Evolutionary conservation across 805 yeast species (phyloP), one percentile per base, ranked within the genome.

Genomic region (Ogataea zsoltii): DNA sequence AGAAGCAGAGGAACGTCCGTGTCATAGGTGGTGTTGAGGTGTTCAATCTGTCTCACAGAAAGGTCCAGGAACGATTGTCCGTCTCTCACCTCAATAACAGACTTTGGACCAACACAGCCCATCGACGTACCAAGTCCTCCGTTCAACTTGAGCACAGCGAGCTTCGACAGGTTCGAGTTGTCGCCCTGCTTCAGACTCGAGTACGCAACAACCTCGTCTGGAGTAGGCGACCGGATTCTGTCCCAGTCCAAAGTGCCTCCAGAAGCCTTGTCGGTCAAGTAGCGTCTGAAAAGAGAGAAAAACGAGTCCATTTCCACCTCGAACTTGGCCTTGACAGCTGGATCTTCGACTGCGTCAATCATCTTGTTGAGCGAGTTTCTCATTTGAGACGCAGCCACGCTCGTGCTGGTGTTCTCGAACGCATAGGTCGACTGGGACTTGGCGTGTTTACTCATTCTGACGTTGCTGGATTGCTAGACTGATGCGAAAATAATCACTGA

Each of bases 91-190:
- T 94, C 99, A 65, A 94, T 94, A 55, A 94, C 96, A 21, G 96
- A 88, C 71, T 91, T 91, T 54, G 99, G 99, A 48, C 99, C 99
- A 51, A 94, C 97, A 74, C 99, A 94, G 47, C 99, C 99, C 99
- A 94, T 94, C 9, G 98, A 92, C 16, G 99, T 94, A 65, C 99
- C 99, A 58, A 94, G 77, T 34, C 99, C 99, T 76, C 99, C 99
- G 66, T 94, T 94, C 67, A 94, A 79, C 74, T 94, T 94, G 69
- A 94, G 77, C 33, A 94, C 99, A 7, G 97, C 98, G 66, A 94
- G 79, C 69, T 91, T 91, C 57, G 82, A 70, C 61, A 94, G 76
- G 66, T 80, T 76, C 49, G 70, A 68, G 38, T 56, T 54, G 16
- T 46, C 40, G 35, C 66, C 67, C 38, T 71, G 74, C 4, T 62